These are phyloP conservation scores for Chrysosporium keratinophilum DNA, from an alignment of 2,329 filamentous ascomycete species.

Conservation along the genomic window DNA sequence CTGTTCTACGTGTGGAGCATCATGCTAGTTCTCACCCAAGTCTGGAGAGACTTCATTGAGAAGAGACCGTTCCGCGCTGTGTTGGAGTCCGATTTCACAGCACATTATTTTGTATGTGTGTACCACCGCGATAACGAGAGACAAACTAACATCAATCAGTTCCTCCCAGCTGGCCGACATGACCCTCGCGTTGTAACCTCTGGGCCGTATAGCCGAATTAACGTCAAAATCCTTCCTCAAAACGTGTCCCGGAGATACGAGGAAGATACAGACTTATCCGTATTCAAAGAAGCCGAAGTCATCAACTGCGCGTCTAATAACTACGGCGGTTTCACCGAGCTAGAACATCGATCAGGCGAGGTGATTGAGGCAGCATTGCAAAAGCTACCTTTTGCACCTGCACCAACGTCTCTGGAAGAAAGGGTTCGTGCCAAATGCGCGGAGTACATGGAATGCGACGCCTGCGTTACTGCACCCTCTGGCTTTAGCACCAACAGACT, in stretches of 20 bases:
- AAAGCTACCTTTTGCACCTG: background rate
- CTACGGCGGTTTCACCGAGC: background rate
- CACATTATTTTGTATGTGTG: background rate
- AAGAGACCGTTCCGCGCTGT: background rate
- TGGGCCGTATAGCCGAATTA: background rate
- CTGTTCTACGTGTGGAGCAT: background rate
- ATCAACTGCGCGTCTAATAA: background rate
- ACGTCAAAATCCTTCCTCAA: background rate
- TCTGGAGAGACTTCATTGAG: background rate
- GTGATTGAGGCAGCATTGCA: background rate
- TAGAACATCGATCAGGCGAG: background rate
- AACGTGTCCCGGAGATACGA: background rate
- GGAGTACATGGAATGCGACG: background rate
- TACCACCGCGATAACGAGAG: background rate
- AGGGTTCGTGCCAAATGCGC: background rate
- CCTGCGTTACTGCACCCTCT: background rate
- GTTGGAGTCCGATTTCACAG: background rate
- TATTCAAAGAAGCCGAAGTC: background rate
- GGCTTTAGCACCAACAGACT: background rate
- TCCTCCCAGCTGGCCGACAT: background rate
- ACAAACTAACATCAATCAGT: background rate
- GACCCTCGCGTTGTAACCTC: background rate
- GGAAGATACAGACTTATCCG: background rate
- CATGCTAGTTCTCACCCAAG: background rate
- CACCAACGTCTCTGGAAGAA: background rate